These are phyloP conservation scores for Pilaira anomala DNA, from an alignment of 192 early-diverging fungal species.

Conservation along the genomic window DNA sequence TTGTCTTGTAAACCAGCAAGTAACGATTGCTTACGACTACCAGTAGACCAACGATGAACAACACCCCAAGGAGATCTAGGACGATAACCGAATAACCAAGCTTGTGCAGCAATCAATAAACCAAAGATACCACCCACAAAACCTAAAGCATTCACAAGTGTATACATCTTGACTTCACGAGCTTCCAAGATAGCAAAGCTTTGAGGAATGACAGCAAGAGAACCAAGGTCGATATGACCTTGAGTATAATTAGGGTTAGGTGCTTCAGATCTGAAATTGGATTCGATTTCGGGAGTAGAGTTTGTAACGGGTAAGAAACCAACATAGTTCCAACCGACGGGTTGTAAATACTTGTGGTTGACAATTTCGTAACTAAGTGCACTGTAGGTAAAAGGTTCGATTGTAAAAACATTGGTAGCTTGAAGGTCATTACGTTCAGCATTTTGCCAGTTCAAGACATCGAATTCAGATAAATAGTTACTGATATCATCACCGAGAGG, in stretches of 20 bases:
- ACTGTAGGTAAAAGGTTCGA: conserved; percentile 32
- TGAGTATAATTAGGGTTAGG: conserved; percentile 28
- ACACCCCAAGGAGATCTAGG: conserved; percentile 37
- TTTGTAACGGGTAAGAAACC: conserved; percentile 36
- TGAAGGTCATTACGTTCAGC: conserved; percentile 32
- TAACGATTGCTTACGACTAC: conserved; percentile 34
- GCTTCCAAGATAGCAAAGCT: conserved; percentile 11
- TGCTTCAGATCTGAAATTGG: conserved; percentile 26
- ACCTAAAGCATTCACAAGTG: conserved; percentile 33
- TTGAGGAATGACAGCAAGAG: conserved; percentile 20
- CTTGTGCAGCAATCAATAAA: conserved; percentile 29
- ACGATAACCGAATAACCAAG: conserved; percentile 38
- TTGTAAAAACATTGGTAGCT: conserved; percentile 25
- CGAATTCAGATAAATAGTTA: conserved; percentile 12
- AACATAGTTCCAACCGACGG: conserved; percentile 38
- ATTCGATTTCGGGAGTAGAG: conserved; percentile 30
- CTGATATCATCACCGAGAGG: conserved; percentile 7
- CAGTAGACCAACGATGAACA: conserved; percentile 37
- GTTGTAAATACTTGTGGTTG: conserved; percentile 30
- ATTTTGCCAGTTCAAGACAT: conserved; percentile 29
- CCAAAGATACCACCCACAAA: conserved; percentile 38
- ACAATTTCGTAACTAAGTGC: conserved; percentile 28
- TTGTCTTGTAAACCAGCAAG: conserved; percentile 24
- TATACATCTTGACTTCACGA: conserved; percentile 37
- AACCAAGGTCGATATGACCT: conserved; percentile 26